Base-by-base conservation (phyloP, 805 yeast genomes). In the Tetrapisispora iriomotensis region DNA sequence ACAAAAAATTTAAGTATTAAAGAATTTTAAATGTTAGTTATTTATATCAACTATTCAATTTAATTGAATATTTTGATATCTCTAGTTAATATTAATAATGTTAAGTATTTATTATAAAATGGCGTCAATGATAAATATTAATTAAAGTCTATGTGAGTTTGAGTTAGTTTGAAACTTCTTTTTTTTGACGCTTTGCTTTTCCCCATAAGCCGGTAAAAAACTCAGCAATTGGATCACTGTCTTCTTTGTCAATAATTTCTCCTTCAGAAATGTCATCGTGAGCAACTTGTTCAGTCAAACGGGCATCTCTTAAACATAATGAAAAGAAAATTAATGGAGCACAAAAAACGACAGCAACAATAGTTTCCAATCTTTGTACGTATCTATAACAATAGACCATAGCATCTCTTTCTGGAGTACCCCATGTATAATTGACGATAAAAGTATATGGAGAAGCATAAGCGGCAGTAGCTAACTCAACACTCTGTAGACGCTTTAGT, bases 351-450 rank as follows among this genome's bases (percentile, higher is more conserved):
- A 56, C 33, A 8, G 57, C 59, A 10, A 72, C 70, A 39, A 73
- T 63, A 40, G 77, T 68, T 55, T 79, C 71, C 39, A 75, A 54
- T 49, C 68, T 67, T 59, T 81, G 88, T 36, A 77, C 68, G 41
- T 75, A 62, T 41, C 70, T 70, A 56, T 81, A 82, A 2, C 82
- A 71, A 35, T 53, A 58, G 3, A 77, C 80, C 37, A 77, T 66
- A 3, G 74, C 79, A 2, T 52, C 54, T 59, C 90, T 72, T 43
- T 68, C 74, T 14, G 79, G 73, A 1, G 83, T 65, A 2, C 77
- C 86, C 82, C 83, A 77, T 1, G 75, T 54, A 50, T 77, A 67
- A 0, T 49, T 49, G 2, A 52, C 43, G 36, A 72, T 64, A 46
- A 74, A 78, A 0, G 66, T 57, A 46, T 69, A 68, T 25, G 87